These are phyloP conservation scores for Cardamine resedifolia DNA, from an alignment of 345 rosid species.

Conservation along the genomic window DNA sequence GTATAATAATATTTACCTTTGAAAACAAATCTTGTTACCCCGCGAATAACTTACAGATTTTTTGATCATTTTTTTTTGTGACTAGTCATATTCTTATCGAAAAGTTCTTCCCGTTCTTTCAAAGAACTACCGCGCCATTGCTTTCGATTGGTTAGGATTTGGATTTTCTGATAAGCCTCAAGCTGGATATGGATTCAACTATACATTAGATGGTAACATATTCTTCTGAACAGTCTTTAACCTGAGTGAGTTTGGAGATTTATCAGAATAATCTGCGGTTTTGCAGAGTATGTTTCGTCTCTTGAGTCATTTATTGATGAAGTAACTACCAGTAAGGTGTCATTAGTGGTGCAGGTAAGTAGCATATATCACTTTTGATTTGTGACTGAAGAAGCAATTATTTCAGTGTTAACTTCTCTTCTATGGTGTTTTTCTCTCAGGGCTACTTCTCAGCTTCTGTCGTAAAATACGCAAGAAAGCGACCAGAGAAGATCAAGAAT, in stretches of 20 bases:
- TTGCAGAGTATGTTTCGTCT: constrained; percentile 77
- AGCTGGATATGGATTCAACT: constrained; percentile 87
- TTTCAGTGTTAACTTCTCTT: constrained; percentile 1
- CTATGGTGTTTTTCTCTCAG: constrained; percentile 40
- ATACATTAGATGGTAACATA: constrained; percentile 68
- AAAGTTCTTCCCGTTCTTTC: constrained; percentile 73
- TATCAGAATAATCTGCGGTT: background rate
- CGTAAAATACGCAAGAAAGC: constrained; percentile 67
- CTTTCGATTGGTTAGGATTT: constrained; percentile 96
- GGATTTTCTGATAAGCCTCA: constrained; percentile 99
- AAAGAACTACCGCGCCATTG: constrained; percentile 70
- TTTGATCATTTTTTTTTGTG: background rate
- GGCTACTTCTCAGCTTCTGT: constrained; percentile 81
- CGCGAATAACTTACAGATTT: background rate
- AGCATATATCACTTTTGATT: constrained; percentile 5
- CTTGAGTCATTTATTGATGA: constrained; percentile 70
- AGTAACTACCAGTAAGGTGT: constrained; percentile 51
- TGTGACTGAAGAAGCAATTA: background rate
- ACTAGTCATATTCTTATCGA: constrained; percentile 89
- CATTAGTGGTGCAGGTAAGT: constrained; percentile 83
- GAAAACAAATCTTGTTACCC: background rate
- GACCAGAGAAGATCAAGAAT: constrained; percentile 67
- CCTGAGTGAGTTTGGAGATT: background rate
- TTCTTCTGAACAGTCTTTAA: background rate
- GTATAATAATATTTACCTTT: constrained; percentile 32